Evolutionary conservation across 805 yeast species (phyloP), one percentile per base, ranked within the genome.

Genomic region (Metschnikowia similis): DNA sequence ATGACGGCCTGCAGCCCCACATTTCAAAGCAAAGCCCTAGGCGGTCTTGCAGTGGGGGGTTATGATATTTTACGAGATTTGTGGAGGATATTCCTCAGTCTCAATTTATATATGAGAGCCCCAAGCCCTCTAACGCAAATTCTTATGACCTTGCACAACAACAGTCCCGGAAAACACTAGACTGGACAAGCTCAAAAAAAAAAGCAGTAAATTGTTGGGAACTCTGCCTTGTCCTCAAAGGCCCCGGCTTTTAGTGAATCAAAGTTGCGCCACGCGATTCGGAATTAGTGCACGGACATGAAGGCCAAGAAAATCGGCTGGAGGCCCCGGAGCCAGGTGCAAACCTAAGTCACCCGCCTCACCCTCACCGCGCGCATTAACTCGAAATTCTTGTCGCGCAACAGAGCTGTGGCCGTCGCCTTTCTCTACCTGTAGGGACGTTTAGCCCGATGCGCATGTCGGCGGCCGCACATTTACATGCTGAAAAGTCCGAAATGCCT

Each of bases 41-140:
- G 45, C 45, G 6, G 31, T 38, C 9, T 16, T 37, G 7, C 27
- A 35, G 29, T 37, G 11, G 41, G 26, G 9, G 44, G 44, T 31
- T 41, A 41, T 21, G 37, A 41, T 13, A 41, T 30, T 41, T 41
- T 41, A 32, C 45, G 45, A 32, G 37, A 34, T 41, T 11, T 11
- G n/a, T 6, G 7, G 4, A 8, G n/a, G 34, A 31, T 1, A 5
- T 1, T 6, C n/a, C 13, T 10, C 31, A 38, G 14, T n/a, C 32
- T 27, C 10, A 13, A 38, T 2, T n/a, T 31, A 9, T 31, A 8
- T 6, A 5, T 13, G 16, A n/a, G 6, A 26, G 27, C 37, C 16
- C 21, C 38, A 35, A n/a, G 26, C 38, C 10, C 6, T 31, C 13
- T 2, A 2, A 31, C 6, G 11, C 34, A 3, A 2, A 10, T 4